A percentile compares a stretch with the other conserved stretches of the same genome.
These are phyloP conservation scores for Scheffersomyces insectosa DNA, from an alignment of 1,139 yeast species.

Conservation along the genomic window DNA sequence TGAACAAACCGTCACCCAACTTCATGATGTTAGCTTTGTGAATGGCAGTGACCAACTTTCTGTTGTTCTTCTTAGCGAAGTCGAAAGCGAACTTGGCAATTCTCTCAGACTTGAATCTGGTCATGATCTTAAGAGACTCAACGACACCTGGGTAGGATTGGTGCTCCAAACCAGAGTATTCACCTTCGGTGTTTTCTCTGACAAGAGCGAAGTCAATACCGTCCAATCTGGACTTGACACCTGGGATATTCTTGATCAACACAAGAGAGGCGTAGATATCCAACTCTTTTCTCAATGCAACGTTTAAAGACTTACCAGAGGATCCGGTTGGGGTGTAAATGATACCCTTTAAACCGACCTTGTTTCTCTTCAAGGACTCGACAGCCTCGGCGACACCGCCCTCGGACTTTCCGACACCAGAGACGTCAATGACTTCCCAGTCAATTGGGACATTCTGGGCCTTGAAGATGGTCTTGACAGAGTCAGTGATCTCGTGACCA, in stretches of 20 bases:
- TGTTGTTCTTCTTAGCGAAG: slow-evolving; percentile 88
- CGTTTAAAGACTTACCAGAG: slow-evolving; percentile 72
- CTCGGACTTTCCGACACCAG: slow-evolving; percentile 71
- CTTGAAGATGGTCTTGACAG: slow-evolving; percentile 87
- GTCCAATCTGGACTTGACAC: slow-evolving; percentile 85
- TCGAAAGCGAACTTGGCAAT: slow-evolving; percentile 97
- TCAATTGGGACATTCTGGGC: slow-evolving; percentile 88
- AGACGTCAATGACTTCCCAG: slow-evolving; percentile 89
- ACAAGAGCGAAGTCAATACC: slow-evolving; percentile 92
- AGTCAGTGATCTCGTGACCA: slow-evolving; percentile 93
- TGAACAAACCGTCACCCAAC: slow-evolving; percentile 96
- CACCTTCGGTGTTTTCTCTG: slow-evolving; percentile 98
- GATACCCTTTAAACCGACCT: slow-evolving; percentile 95
- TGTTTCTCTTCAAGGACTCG: slow-evolving; percentile 89
- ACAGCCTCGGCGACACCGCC: slow-evolving; percentile 79
- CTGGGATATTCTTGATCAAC: slow-evolving; percentile 90
- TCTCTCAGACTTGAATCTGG: slow-evolving; percentile 94
- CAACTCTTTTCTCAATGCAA: slow-evolving; percentile 93
- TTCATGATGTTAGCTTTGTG: slow-evolving; percentile 99
- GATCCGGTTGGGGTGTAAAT: slow-evolving; percentile 83
- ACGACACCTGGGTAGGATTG: slow-evolving; percentile 97
- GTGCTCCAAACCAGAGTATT: slow-evolving; percentile 97
- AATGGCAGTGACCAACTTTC: slow-evolving; percentile 92
- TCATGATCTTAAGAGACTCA: slow-evolving; percentile 92
- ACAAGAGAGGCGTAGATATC: slow-evolving; percentile 95